Evolutionary conservation across 352 stramenopile species (phyloP).

Genomic region (Phytophthora citrophthora): DNA sequence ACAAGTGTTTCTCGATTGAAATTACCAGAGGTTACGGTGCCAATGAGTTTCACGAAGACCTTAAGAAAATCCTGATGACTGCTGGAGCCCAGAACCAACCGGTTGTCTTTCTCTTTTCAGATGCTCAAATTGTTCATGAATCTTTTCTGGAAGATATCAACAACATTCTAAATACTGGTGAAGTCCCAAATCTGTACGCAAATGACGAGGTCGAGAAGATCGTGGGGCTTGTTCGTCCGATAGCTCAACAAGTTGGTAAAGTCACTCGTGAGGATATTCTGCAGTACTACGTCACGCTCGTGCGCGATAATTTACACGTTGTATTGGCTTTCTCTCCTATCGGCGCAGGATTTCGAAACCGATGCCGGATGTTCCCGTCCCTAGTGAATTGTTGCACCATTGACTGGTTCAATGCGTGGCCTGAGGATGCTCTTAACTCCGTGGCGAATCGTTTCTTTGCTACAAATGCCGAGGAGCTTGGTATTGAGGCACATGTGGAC

Average conservation of each 20-base stretch:
- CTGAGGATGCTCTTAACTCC: constrained; percentile 92
- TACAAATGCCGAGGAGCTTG: constrained; percentile 80
- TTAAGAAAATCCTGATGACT: constrained; percentile 92
- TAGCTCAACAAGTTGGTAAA: constrained; percentile 81
- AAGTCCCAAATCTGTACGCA: constrained; percentile 94
- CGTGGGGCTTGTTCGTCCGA: constrained; percentile 77
- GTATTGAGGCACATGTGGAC: constrained; percentile 90
- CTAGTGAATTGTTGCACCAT: constrained; percentile 96
- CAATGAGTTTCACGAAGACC: constrained; percentile 92
- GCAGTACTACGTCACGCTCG: constrained; percentile 90
- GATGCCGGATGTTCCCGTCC: constrained; percentile 94
- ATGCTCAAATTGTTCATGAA: constrained; percentile 94
- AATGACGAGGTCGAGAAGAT: constrained; percentile 93
- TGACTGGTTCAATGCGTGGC: constrained; percentile 97
- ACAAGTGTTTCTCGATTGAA: constrained; percentile 92
- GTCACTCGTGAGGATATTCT: constrained; percentile 87
- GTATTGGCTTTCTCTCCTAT: constrained; percentile 95
- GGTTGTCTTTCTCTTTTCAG: constrained; percentile 93
- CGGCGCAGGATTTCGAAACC: constrained; percentile 91
- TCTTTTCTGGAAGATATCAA: constrained; percentile 96
- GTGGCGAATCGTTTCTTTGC: constrained; percentile 93
- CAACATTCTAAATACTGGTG: constrained; percentile 94
- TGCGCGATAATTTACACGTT: constrained; percentile 94
- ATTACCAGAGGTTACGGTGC: constrained; percentile 92
- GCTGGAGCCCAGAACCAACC: constrained; percentile 88